Conservation (phyloP, 2,329 filamentous ascomycete species). For the Trichoderma sp. region DNA sequence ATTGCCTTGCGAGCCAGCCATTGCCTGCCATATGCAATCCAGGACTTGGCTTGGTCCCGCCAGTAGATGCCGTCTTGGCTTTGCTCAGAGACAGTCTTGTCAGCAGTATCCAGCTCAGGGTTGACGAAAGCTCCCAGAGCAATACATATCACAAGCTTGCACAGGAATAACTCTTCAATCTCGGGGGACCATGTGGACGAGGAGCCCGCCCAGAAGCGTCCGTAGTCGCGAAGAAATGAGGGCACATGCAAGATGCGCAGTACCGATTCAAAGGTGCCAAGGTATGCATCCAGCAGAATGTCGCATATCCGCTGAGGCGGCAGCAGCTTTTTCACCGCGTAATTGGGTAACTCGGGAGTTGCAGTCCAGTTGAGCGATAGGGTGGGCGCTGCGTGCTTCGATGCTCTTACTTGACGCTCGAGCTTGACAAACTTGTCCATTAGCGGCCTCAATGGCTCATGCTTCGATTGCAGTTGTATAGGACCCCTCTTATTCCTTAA, state of each 20-base stretch:
- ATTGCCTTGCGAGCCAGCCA: not conserved
- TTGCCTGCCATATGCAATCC: not conserved
- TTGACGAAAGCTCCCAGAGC: not conserved
- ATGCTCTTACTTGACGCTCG: not conserved
- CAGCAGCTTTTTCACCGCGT: not conserved
- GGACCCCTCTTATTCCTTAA: not conserved
- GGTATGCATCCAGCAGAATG: not conserved
- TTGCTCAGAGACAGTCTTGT: not conserved
- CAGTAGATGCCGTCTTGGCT: not conserved
- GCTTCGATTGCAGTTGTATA: not conserved
- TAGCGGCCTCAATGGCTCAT: conserved; percentile 4
- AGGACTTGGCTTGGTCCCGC: not conserved
- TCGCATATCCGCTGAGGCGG: not conserved
- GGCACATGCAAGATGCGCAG: not conserved
- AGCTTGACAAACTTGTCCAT: not conserved
- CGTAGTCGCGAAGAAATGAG: not conserved
- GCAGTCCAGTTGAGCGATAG: not conserved
- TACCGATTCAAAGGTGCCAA: not conserved
- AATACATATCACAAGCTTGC: not conserved
- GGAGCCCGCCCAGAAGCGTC: not conserved
- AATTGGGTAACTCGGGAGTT: not conserved
- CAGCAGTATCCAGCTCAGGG: not conserved
- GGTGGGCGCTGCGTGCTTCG: not conserved
- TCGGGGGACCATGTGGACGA: not conserved
- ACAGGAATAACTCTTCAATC: not conserved